These are phyloP conservation scores for Termitomyces sp. DNA, from an alignment of 768 basidiomycete species.

Conservation along the genomic window DNA sequence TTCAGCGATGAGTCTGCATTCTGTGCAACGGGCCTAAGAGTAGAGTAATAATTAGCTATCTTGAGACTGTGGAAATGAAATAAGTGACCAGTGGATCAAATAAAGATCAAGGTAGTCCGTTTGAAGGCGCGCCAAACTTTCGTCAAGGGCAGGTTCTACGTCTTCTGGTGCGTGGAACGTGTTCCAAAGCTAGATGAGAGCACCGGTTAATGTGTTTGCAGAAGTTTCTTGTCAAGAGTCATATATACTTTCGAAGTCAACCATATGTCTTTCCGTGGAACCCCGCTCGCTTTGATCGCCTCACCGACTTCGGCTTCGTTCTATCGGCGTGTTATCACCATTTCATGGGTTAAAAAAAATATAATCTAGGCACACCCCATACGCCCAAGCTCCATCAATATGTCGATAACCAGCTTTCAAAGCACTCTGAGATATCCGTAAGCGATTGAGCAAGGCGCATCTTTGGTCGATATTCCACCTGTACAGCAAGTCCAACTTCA, in stretches of 20 bases:
- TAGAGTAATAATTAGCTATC: neutral
- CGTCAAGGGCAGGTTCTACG: constrained; percentile 60
- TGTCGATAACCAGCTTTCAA: constrained; percentile 61
- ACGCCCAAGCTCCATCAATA: constrained; percentile 72
- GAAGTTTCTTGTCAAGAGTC: neutral
- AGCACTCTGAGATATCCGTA: constrained; percentile 35
- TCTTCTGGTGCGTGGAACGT: constrained; percentile 70
- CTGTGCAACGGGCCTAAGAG: constrained; percentile 58
- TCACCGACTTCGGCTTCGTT: constrained; percentile 68
- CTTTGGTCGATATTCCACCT: constrained; percentile 24
- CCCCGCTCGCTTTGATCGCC: constrained; percentile 50
- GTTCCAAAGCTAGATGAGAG: constrained; percentile 58
- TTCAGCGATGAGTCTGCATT: constrained; percentile 40
- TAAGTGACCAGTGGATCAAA: constrained; percentile 66
- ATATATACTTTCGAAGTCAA: constrained; percentile 50
- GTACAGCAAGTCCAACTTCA: constrained; percentile 65
- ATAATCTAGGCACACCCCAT: constrained; percentile 35
- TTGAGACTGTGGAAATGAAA: neutral
- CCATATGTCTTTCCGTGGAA: constrained; percentile 62
- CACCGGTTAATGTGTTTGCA: neutral
- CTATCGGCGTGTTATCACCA: constrained; percentile 21
- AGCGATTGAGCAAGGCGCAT: neutral
- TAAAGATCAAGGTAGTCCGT: constrained; percentile 43
- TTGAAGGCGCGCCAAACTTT: constrained; percentile 19
- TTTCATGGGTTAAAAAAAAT: neutral